Evolutionary conservation across 1,139 yeast genomes (phyloP).

Genomic region (Saccharomyces hybrid): DNA sequence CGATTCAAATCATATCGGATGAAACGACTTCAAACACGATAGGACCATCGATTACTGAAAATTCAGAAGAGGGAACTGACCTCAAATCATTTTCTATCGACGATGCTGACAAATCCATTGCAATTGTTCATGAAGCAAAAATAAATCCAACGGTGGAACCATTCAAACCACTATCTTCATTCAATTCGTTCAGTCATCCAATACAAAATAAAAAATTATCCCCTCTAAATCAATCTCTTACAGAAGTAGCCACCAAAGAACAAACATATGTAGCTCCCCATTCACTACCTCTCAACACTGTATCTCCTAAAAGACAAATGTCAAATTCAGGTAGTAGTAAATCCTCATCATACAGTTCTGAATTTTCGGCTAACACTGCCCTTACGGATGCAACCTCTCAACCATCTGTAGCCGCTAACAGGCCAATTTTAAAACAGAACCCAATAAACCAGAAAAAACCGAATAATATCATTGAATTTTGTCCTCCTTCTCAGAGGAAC

Average conservation of each 20-base stretch:
- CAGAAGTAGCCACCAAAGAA: not conserved
- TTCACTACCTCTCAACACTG: constrained; percentile 4
- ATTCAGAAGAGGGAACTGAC: not conserved
- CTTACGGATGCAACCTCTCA: constrained; percentile 20
- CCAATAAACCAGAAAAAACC: not conserved
- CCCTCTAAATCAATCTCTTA: not conserved
- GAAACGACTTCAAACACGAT: not conserved
- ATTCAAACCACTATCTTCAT: not conserved
- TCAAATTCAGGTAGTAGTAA: constrained; percentile 20
- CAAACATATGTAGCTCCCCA: not conserved
- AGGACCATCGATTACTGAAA: not conserved
- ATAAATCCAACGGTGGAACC: not conserved
- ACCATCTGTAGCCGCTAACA: constrained; percentile 2
- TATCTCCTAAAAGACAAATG: constrained; percentile 23
- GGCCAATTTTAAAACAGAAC: not conserved
- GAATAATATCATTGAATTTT: not conserved
- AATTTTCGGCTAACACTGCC: constrained; percentile 20
- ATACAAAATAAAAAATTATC: not conserved
- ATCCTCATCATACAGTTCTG: constrained; percentile 22
- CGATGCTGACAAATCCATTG: constrained; percentile 1
- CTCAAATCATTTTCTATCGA: not conserved
- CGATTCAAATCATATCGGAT: not conserved
- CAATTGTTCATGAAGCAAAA: not conserved
- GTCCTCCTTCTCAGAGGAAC: not conserved
- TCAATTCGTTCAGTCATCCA: constrained; percentile 1